Evolutionary conservation across 768 basidiomycete species (phyloP).

Genomic region (Lentinula sp.): DNA sequence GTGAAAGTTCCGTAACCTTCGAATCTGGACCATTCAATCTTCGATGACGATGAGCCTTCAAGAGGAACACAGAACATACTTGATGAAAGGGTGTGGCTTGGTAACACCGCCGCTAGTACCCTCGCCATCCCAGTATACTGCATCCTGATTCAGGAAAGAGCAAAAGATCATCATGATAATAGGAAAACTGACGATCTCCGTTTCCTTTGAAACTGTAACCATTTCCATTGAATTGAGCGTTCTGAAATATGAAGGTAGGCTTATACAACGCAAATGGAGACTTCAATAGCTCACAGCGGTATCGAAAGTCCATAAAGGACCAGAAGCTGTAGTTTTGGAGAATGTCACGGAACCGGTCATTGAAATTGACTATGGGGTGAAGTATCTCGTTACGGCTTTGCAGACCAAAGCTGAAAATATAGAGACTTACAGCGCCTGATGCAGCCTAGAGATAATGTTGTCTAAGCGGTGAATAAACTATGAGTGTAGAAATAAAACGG

Average conservation of each 20-base stretch:
- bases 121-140: conserved; percentile 17
- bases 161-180: neutral
- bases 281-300: neutral
- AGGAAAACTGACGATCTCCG: neutral
- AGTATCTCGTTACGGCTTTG: no score
- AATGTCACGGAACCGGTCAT: conserved; percentile 2
- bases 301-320: conserved; percentile 4
- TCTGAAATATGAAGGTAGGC: neutral
- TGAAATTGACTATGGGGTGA: neutral
- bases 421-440: neutral
- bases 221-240: neutral
- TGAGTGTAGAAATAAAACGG: neutral
- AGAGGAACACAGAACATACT: neutral
- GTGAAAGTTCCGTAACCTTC: conserved; percentile 7
- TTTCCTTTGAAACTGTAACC: conserved; percentile 1
- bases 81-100: conserved; percentile 16
- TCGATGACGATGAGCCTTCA: no score
- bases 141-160: no score
- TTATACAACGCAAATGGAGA: no score
- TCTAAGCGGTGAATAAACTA: no score
- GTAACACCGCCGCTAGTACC: conserved; percentile 10
- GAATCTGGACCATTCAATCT: neutral
- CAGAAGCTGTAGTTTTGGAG: neutral
- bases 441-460: neutral
- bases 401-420: neutral